These are phyloP conservation scores for Rhinocladiella mackenziei DNA, from an alignment of 2,329 filamentous ascomycete species.

Conservation along the genomic window DNA sequence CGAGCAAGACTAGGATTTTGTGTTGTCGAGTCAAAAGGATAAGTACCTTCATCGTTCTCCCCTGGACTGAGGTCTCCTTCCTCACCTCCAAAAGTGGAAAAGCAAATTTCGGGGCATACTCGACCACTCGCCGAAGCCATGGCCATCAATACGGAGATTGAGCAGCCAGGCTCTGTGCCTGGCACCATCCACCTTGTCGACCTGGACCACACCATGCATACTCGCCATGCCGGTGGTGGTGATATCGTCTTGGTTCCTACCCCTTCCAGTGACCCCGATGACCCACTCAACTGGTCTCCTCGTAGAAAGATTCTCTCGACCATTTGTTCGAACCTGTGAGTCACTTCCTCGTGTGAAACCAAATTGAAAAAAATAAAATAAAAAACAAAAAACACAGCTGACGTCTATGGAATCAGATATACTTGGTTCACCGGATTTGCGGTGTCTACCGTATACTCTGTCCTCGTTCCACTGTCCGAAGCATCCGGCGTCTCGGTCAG, in stretches of 20 bases:
- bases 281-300: slow-evolving; percentile 40
- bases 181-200: neutral
- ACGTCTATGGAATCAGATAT: too few relatives aligned
- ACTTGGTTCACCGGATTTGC: slow-evolving; percentile 34
- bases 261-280: slow-evolving; percentile 40
- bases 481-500: slow-evolving; percentile 43
- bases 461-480: slow-evolving; percentile 39
- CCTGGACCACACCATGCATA: neutral
- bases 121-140: too few relatives aligned
- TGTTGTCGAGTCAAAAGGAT: too few relatives aligned
- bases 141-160: too few relatives aligned
- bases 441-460: slow-evolving; percentile 34
- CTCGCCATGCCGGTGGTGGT: neutral
- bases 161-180: too few relatives aligned
- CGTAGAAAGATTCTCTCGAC: slow-evolving; percentile 35
- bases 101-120: too few relatives aligned
- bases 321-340: slow-evolving; percentile 36
- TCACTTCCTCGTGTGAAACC: slow-evolving; percentile 6
- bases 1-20: too few relatives aligned
- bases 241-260: slow-evolving; percentile 36
- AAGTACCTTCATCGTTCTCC: too few relatives aligned
- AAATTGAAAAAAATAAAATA: too few relatives aligned
- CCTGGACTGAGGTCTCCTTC: too few relatives aligned
- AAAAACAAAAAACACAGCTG: too few relatives aligned
- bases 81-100: too few relatives aligned